A percentile compares a stretch with the other conserved stretches of the same genome.
These are phyloP conservation scores for Lasiodiplodia gonubiensis DNA, from an alignment of 2,329 filamentous ascomycete species.

Conservation along the genomic window DNA sequence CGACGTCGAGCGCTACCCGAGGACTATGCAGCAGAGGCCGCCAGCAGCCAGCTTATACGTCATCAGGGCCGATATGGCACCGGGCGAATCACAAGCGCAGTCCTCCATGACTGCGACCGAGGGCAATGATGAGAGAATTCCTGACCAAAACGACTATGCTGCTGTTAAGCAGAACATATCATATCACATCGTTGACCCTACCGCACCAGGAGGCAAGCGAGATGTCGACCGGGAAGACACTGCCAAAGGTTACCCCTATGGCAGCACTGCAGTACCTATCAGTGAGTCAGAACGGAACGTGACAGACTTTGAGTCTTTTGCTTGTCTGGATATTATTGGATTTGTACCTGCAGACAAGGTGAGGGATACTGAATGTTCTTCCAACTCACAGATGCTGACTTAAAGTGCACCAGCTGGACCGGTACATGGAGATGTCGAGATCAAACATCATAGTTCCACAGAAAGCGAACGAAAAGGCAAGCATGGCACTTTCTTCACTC, in stretches of 20 bases:
- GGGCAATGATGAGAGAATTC: slow-evolving; percentile 39
- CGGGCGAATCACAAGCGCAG: slow-evolving; percentile 58
- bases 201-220: slow-evolving; percentile 75
- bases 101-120: slow-evolving; percentile 34
- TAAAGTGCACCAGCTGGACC: slow-evolving; percentile 66
- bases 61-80: slow-evolving; percentile 51
- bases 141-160: slow-evolving; percentile 58
- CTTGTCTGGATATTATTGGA: slow-evolving; percentile 80
- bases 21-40: slow-evolving; percentile 77
- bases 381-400: neutral
- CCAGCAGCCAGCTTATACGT: slow-evolving; percentile 81
- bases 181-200: slow-evolving; percentile 80
- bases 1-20: slow-evolving; percentile 88
- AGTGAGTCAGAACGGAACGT: slow-evolving; percentile 84
- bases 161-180: slow-evolving; percentile 77
- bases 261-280: slow-evolving; percentile 88
- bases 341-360: slow-evolving; percentile 79
- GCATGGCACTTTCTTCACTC: slow-evolving; percentile 84
- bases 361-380: slow-evolving; percentile 34
- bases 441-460: slow-evolving; percentile 78
- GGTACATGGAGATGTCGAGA: slow-evolving; percentile 84
- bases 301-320: slow-evolving; percentile 80
- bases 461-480: slow-evolving; percentile 79
- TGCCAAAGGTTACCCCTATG: slow-evolving; percentile 94
- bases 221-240: slow-evolving; percentile 83